phyloP scores from a whole-genome alignment of 352 stramenopile species.

The Phytophthora pluvialis region DNA sequence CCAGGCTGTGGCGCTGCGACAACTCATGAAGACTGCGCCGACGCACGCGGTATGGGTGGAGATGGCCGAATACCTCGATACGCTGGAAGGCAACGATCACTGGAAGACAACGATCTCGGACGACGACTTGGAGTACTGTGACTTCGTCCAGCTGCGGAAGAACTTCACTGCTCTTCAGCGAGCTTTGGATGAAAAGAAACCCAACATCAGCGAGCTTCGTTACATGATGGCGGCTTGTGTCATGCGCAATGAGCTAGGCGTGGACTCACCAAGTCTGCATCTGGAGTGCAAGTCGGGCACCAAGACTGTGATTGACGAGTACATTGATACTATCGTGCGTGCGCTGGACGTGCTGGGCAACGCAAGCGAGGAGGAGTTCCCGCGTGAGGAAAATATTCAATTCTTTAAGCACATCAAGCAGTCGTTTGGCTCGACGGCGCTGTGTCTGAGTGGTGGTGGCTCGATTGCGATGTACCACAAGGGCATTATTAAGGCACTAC shows the following conservation, averaged over 20 bases:
- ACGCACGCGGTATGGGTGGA: conserved; percentile 61
- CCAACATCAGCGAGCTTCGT: conserved; percentile 56
- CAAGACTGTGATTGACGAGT: conserved; percentile 68
- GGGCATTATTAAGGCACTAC: conserved; percentile 91
- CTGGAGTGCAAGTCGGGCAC: conserved; percentile 67
- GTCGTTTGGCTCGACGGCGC: conserved; percentile 90
- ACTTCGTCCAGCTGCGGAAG: conserved; percentile 59
- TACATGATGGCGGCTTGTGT: conserved; percentile 73
- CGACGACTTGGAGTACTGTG: conserved; percentile 66
- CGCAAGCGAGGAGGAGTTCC: conserved; percentile 32
- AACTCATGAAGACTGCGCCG: conserved; percentile 62
- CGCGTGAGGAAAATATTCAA: conserved; percentile 29
- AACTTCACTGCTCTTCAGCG: conserved; percentile 47
- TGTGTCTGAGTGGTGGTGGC: conserved; percentile 94
- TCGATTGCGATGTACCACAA: conserved; percentile 96
- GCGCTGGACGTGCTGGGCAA: conserved; percentile 54
- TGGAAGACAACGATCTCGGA: conserved; percentile 58
- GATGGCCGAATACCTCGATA: conserved; percentile 69
- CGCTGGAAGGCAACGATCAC: conserved; percentile 61
- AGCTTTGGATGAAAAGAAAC: conserved; percentile 29
- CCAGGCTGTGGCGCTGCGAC: conserved; percentile 55
- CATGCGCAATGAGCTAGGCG: conserved; percentile 71
- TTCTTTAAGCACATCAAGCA: conserved; percentile 76
- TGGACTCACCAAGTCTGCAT: conserved; percentile 63
- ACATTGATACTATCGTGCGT: conserved; percentile 48